Evolutionary conservation across 2,329 filamentous ascomycete genomes (phyloP).

Genomic region (Trichoderma koningiopsis): DNA sequence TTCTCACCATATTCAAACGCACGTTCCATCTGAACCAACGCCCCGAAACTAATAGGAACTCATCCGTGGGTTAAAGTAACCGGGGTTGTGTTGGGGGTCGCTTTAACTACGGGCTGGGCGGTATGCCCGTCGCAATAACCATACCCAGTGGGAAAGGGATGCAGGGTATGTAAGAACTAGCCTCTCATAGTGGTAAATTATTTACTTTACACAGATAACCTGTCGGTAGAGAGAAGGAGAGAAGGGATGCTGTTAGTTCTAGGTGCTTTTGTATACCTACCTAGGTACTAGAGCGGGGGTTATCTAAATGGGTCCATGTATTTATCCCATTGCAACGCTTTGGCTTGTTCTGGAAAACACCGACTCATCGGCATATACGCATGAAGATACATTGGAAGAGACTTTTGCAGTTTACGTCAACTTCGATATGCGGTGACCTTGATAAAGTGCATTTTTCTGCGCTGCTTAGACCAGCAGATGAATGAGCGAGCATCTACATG

Average conservation of each 20-base stretch:
- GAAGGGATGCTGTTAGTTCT: not conserved
- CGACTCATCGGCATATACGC: not conserved
- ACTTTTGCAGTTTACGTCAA: not conserved
- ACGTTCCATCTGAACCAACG: not conserved
- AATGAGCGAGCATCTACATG: not conserved
- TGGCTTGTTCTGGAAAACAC: not conserved
- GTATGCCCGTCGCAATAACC: not conserved
- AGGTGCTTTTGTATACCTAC: not conserved
- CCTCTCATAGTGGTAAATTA: not conserved
- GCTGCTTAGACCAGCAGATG: not conserved
- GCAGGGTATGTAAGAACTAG: conserved; percentile 13
- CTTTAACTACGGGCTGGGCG: not conserved
- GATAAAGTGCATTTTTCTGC: not conserved
- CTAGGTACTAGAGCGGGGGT: not conserved
- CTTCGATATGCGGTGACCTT: not conserved
- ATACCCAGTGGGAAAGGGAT: not conserved
- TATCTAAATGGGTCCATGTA: no score
- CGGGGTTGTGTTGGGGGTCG: not conserved
- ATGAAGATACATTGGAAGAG: not conserved
- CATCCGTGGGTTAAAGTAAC: not conserved
- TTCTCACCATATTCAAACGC: not conserved
- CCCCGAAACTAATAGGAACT: not conserved
- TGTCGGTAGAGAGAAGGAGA: not conserved
- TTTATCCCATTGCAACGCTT: not conserved
- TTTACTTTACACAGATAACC: not conserved